A percentile compares a stretch with the other conserved stretches of the same genome.
These are phyloP conservation scores for Phialophora macrospora DNA, from an alignment of 2,329 filamentous ascomycete genomes.

Conservation along the genomic window DNA sequence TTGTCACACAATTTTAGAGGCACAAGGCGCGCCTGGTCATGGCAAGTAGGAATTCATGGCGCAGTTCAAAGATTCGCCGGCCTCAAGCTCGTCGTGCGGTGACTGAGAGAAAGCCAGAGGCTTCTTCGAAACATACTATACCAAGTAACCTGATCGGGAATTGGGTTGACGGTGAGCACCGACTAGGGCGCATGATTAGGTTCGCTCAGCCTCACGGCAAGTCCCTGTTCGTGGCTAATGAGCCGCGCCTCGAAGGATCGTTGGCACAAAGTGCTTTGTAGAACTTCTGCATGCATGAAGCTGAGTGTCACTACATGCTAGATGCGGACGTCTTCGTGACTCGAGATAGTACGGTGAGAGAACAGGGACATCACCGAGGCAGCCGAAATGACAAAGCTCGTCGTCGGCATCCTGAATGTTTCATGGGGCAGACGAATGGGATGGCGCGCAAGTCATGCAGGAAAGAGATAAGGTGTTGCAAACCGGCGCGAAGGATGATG, in stretches of 20 bases:
- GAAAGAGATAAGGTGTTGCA: background rate
- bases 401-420: background rate
- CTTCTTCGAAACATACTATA: background rate
- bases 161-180: background rate
- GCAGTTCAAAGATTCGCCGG: background rate
- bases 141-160: background rate
- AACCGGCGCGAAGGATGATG: background rate
- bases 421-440: background rate
- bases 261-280: background rate
- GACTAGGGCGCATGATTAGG: background rate
- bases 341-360: background rate
- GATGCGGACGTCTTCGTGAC: background rate
- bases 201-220: conserved; percentile 9
- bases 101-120: background rate
- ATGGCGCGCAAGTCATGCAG: background rate
- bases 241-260: background rate
- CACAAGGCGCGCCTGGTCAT: background rate
- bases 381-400: background rate
- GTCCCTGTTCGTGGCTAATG: background rate
- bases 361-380: background rate
- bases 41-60: background rate
- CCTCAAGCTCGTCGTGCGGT: background rate
- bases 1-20: background rate
- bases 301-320: background rate
- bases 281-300: background rate